Evolutionary conservation across 192 early-diverging fungal genomes (phyloP).

Genomic region (Radiomyces spectabilis): DNA sequence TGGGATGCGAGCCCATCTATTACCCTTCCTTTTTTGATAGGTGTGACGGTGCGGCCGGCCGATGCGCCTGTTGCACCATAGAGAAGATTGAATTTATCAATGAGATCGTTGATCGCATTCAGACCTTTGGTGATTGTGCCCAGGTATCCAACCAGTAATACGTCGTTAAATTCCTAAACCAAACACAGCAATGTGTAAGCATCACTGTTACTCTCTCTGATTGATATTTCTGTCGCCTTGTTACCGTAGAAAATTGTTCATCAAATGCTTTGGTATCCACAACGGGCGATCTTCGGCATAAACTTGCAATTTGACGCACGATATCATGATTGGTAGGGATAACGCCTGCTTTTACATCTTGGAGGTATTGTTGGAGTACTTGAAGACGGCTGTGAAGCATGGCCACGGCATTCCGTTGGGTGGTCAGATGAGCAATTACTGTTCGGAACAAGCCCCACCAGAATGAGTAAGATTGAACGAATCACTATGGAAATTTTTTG

Average conservation of each 20-base stretch:
- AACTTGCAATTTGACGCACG: constrained; percentile 67
- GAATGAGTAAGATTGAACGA: too few relatives aligned
- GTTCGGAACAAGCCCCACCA: too few relatives aligned
- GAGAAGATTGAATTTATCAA: constrained; percentile 3
- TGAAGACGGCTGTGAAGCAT: constrained; percentile 72
- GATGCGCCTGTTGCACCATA: too few relatives aligned
- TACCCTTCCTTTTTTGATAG: too few relatives aligned
- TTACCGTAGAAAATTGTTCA: constrained; percentile 66
- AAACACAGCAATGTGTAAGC: background rate
- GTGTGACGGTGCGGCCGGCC: too few relatives aligned
- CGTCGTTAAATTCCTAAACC: constrained; percentile 75
- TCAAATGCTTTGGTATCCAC: constrained; percentile 59
- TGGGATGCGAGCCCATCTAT: too few relatives aligned
- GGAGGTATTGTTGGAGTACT: constrained; percentile 63
- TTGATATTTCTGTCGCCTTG: background rate
- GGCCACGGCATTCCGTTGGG: constrained; percentile 73
- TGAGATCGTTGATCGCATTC: background rate
- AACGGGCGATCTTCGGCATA: constrained; percentile 66
- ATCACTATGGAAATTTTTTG: too few relatives aligned
- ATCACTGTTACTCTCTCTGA: background rate
- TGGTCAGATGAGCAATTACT: constrained; percentile 65
- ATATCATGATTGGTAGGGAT: constrained; percentile 65
- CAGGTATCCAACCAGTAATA: constrained; percentile 67
- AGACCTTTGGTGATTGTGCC: constrained; percentile 62
- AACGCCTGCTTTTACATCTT: constrained; percentile 54